Conservation (phyloP, 2,329 filamentous ascomycete species). For the Cylindrodendrum hubeiense region DNA sequence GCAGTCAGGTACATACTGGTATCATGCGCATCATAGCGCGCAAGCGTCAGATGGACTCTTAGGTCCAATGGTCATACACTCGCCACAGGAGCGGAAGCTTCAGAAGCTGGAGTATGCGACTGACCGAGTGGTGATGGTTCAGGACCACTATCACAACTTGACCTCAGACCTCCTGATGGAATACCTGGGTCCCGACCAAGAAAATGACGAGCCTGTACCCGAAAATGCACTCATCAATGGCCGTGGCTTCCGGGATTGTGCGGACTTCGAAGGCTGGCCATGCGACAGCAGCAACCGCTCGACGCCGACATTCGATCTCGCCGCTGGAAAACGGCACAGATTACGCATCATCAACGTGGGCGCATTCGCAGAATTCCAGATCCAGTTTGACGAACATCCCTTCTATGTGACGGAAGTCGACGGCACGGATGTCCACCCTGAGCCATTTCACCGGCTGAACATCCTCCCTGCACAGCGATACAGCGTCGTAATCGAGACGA, state of each 20-base stretch:
- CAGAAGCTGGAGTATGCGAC: conserved; percentile 47
- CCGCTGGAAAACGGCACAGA: conserved; percentile 70
- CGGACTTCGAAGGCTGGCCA: conserved; percentile 51
- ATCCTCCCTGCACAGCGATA: conserved; percentile 79
- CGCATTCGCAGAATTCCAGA: conserved; percentile 78
- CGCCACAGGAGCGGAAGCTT: conserved; percentile 56
- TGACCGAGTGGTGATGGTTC: conserved; percentile 75
- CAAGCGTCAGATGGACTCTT: conserved; percentile 78
- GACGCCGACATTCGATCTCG: conserved; percentile 58
- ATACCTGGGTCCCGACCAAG: conserved; percentile 67
- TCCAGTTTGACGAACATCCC: conserved; percentile 76
- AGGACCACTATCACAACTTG: conserved; percentile 78
- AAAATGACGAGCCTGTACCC: conserved; percentile 74
- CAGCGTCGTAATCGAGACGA: conserved; percentile 73
- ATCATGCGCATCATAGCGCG: conserved; percentile 75
- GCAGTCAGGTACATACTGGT: conserved; percentile 66
- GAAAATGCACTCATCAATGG: conserved; percentile 75
- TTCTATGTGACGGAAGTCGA: conserved; percentile 78
- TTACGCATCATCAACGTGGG: conserved; percentile 78
- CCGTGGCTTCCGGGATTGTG: conserved; percentile 50
- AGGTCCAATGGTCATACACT: conserved; percentile 75
- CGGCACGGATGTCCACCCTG: conserved; percentile 73
- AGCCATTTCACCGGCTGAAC: conserved; percentile 70
- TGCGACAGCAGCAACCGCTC: conserved; percentile 58
- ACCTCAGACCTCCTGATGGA: conserved; percentile 62